Conservation (phyloP, 2,329 filamentous ascomycete genomes). For the Trichoderma cornu-damae region DNA sequence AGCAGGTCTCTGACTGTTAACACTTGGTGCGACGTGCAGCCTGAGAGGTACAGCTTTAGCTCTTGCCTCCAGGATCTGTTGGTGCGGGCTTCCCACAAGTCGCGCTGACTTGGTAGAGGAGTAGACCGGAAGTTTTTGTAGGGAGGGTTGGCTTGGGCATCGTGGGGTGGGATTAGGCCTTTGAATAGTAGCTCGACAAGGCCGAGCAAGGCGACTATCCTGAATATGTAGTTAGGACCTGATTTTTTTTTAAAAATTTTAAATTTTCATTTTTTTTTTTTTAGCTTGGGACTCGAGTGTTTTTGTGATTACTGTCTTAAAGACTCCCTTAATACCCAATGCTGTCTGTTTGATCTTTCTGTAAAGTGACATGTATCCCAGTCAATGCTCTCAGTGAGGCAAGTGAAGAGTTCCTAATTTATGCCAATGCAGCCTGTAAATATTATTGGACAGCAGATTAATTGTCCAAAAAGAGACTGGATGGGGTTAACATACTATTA, state of each 20-base stretch:
- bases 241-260: no score
- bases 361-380: not conserved
- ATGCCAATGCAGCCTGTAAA: not conserved
- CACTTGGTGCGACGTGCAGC: not conserved
- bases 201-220: constrained; percentile 2
- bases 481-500: not conserved
- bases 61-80: constrained; percentile 6
- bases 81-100: constrained; percentile 5
- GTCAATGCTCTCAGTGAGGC: constrained; percentile 8
- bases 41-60: not conserved
- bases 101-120: not conserved
- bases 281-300: not conserved
- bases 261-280: no score
- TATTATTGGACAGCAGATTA: not conserved
- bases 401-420: constrained; percentile 1
- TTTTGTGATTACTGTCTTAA: not conserved
- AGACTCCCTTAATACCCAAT: constrained; percentile 2
- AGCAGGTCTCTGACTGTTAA: not conserved
- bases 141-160: not conserved
- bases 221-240: not conserved
- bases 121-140: constrained; percentile 1
- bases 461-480: not conserved
- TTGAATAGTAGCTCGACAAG: constrained; percentile 6
- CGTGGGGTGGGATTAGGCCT: constrained; percentile 3
- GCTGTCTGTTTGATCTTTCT: not conserved